Base-by-base conservation (phyloP, 1,284 basidiomycete species). In the Bondarzewia mesenterica region DNA sequence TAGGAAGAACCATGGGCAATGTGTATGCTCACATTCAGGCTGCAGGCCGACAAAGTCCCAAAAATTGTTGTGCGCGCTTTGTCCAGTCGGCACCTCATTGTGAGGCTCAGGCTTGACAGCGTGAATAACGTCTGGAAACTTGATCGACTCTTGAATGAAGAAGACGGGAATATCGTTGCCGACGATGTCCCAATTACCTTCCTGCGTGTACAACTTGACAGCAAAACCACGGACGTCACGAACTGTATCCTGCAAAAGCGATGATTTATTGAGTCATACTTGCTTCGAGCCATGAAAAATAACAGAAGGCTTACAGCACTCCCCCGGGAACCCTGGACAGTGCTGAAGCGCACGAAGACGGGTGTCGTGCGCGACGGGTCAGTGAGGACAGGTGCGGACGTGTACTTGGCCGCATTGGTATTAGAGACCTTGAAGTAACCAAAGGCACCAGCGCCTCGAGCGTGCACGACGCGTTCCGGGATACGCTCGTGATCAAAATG, bases 201-300 rank as follows among this genome's bases (percentile, higher is more conserved):
- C 80, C 2, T 80, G 62, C 0, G 90, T 91, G 63, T 91, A 92
- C 57, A 93, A 80, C 58, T 89, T 83, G 48, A 75, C 68, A 0
- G 90, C 88, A 57, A 93, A 93, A 0, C 90, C 90, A 54, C 90
- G 78, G 18, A 89, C 86, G 58, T 93, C 89, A 39, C 90, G 79
- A 20, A 86, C 87, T 22, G 83, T 86, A 54, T 88, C 85, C 75
- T 84, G 52, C 40, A 8, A 32, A n/a, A 7, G 14, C 15, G n/a
- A 25, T 16, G 29, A 48, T 3, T 6, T 41, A 41, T 3, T 26
- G 15, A 15, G 23, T 10, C 22, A 15, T 23, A 4, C 3, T 22
- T n/a, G 32, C 32, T 8, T 8, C 7, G 6, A 21, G 22, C 8
- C 12, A 25, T 21, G 36, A 38, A 2, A 32, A 5, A 10, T 35